phyloP scores from a whole-genome alignment of 305 asterid genomes.

The Fraxinus dipetala region DNA sequence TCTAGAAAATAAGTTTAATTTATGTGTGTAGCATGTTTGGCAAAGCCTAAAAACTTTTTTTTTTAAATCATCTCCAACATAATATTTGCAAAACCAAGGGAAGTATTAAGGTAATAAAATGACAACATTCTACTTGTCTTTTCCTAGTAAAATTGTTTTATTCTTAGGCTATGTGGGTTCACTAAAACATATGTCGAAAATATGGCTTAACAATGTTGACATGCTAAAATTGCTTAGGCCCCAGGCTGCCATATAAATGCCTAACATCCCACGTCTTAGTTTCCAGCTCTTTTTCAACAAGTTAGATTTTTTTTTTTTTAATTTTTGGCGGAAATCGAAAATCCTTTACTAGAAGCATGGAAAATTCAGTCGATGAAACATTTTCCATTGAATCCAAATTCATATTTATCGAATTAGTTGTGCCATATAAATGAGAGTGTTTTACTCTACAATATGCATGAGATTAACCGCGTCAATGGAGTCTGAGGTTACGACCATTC shows the following conservation, averaged over 20 bases:
- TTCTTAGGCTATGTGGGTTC: background rate
- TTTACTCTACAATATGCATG: background rate
- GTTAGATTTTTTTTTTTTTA: background rate
- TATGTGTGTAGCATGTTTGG: background rate
- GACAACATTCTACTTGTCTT: conserved; percentile 18
- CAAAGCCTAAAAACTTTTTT: background rate
- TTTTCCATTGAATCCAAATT: background rate
- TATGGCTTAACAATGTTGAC: conserved; percentile 57
- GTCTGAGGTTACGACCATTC: background rate
- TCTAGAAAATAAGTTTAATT: background rate
- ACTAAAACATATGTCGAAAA: conserved; percentile 31
- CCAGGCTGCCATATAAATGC: background rate
- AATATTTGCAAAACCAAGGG: background rate
- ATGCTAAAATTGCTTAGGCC: conserved; percentile 24
- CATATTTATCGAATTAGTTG: background rate
- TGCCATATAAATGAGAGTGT: background rate
- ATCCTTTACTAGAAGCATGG: background rate
- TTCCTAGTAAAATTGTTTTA: background rate
- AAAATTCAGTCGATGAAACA: background rate
- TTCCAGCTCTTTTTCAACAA: conserved; percentile 5
- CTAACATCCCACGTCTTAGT: background rate
- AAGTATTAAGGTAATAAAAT: background rate
- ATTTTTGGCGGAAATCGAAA: background rate
- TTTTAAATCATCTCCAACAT: background rate
- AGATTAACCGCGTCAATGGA: background rate